Evolutionary conservation across 345 rosid species (phyloP), one percentile per base, ranked within the genome.

Genomic region (Carallia brachiata): DNA sequence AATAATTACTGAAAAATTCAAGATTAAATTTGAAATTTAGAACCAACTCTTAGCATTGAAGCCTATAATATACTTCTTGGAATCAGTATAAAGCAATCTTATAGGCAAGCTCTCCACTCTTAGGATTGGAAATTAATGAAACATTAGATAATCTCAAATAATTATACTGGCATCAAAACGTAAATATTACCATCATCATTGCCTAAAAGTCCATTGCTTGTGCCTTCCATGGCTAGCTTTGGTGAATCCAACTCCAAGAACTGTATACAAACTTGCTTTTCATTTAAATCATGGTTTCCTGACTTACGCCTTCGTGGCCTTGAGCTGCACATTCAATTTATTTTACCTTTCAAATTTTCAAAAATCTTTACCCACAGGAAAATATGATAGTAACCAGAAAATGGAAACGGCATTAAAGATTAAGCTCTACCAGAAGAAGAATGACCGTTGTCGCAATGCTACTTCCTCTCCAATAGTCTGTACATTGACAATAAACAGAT

Each of bases 211-310:
- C 74, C 87, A 66, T 67, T 80, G 64, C 66, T 75, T 75, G 63
- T 65, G 66, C 74, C 73, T 64, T 79, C 88, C 16, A 62, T 44
- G 48, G 71, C 79, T 65, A 78, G 75, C 63, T 63, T 77, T 62
- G 89, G 85, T 10, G 91, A 78, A 75, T 87, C 93, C 81, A 91
- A 30, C 67, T 86, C 89, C 83, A 91, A 79, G 74, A 88, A 81
- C 74, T 75, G 75, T 70, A 87, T 74, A 8, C 69, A 64, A 69
- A 39, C 70, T 75, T 70, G 61, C 70, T 65, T 75, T 9, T 36
- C 28, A 50, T 44, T 36, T 58, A 32, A 34, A 37, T 64, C 61
- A 75, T 4, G 61, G 57, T 52, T 65, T 65, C 67, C 31, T 50
- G 67, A 64, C 52, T 52, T 65, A 17, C 62, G 74, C 36, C 36